Conservation (phyloP, 768 basidiomycete genomes). For the Macrolepiota dolichaula region DNA sequence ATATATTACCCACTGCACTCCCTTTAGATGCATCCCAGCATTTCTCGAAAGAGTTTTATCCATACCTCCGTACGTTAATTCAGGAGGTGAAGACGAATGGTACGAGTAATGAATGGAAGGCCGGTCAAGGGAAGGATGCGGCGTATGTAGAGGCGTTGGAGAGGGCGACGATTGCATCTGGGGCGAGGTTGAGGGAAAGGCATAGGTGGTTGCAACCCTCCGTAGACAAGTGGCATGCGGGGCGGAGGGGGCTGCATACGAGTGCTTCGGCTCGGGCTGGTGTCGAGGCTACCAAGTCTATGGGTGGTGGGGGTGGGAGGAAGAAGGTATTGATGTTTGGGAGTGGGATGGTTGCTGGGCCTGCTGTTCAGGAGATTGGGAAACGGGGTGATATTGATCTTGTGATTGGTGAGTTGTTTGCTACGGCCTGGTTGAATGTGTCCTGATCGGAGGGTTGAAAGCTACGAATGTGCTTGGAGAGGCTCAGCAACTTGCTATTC, state of each 20-base stretch:
- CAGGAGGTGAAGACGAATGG: slow-evolving; percentile 17
- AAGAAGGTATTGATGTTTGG: slow-evolving; percentile 81
- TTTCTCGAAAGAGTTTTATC: slow-evolving; percentile 64
- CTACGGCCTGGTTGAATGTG: slow-evolving; percentile 5
- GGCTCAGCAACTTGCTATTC: slow-evolving; percentile 41
- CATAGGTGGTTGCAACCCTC: slow-evolving; percentile 59
- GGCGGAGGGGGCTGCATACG: not conserved
- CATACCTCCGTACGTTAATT: slow-evolving; percentile 64
- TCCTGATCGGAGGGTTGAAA: slow-evolving; percentile 23
- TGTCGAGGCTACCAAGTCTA: not conserved
- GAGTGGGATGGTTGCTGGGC: slow-evolving; percentile 94
- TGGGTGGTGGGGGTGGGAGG: slow-evolving; percentile 23
- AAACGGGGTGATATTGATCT: slow-evolving; percentile 61
- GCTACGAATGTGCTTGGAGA: slow-evolving; percentile 72
- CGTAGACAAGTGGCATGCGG: slow-evolving; percentile 40
- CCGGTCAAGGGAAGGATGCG: slow-evolving; percentile 6
- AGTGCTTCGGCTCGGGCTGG: not conserved
- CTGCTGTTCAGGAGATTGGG: slow-evolving; percentile 75
- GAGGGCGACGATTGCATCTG: slow-evolving; percentile 67
- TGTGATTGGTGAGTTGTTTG: slow-evolving; percentile 62
- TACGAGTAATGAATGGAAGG: slow-evolving; percentile 1
- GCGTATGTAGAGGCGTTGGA: slow-evolving; percentile 46
- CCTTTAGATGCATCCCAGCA: slow-evolving; percentile 78
- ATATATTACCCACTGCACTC: slow-evolving; percentile 85
- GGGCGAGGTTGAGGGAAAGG: slow-evolving; percentile 48